Evolutionary conservation across 192 early-diverging fungal genomes (phyloP).

Genomic region (Paraglomus brasilianum): DNA sequence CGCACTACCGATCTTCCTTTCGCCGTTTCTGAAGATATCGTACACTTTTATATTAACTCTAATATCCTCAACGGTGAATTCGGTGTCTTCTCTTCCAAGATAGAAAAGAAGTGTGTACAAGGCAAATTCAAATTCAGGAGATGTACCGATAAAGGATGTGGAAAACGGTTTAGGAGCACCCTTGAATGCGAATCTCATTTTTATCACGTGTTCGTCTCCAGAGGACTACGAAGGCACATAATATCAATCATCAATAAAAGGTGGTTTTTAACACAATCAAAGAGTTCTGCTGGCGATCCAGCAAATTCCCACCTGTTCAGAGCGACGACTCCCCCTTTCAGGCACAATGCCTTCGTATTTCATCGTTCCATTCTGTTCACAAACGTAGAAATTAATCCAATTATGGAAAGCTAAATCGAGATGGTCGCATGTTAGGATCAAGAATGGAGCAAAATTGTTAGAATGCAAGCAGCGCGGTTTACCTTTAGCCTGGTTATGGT

Average conservation of each 20-base stretch:
- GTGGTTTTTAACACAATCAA: too few species aligned
- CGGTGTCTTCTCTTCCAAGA: background rate
- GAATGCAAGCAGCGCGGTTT: background rate
- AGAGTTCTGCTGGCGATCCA: too few species aligned
- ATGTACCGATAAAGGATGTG: constrained; percentile 26
- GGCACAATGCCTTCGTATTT: constrained; percentile 8
- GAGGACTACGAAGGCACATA: background rate
- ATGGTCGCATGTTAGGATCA: too few species aligned
- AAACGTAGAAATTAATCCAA: constrained; percentile 26
- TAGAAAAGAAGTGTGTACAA: constrained; percentile 22
- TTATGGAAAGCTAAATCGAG: constrained; percentile 25
- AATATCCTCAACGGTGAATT: constrained; percentile 10
- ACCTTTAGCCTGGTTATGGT: constrained; percentile 23
- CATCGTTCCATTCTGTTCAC: constrained; percentile 18
- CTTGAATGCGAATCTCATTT: constrained; percentile 14
- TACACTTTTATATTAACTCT: constrained; percentile 18
- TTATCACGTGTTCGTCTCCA: constrained; percentile 4
- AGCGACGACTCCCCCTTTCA: background rate
- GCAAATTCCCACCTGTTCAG: too few species aligned
- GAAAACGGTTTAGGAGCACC: constrained; percentile 19
- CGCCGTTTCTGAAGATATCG: background rate
- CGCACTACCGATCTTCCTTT: constrained; percentile 13
- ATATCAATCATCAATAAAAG: too few species aligned
- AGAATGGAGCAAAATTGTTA: too few species aligned
- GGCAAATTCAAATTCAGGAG: constrained; percentile 30